Evolutionary conservation across 1,284 basidiomycete species (phyloP), one percentile per base, ranked within the genome.

Genomic region (Xerocomus cyaneibrunnescens): DNA sequence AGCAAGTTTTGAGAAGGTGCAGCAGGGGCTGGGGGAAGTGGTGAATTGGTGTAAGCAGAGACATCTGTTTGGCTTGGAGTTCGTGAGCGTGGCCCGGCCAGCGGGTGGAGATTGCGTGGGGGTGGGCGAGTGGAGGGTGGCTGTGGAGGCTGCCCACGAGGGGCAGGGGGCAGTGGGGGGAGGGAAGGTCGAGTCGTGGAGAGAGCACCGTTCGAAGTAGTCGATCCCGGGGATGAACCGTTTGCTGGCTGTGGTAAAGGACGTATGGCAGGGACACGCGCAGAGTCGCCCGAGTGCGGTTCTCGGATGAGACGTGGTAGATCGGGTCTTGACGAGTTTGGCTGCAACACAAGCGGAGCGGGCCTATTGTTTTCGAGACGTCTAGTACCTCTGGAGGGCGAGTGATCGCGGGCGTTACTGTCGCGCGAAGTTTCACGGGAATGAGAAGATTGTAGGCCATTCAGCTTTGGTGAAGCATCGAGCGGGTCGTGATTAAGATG

Each of bases 261-360:
- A 8, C 83, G 78, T 16, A 80, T 64, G 50, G 67, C 60, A 31
- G 69, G 58, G 47, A 62, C 53, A 4, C 64, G 63, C 10, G 81
- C 76, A 1, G 82, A 79, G 56, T 87, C 85, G 35, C 77, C 78
- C n/a, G 68, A 69, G 44, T 62, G 60, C 16, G 76, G 75, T 51
- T 86, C 85, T 46, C 84, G 79, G 31, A 86, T 77, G 52, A 89
- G 72, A 14, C 78, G 78, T 12, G 88, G 87, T 5, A 89, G 78
- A 63, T 86, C 83, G 7, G 73, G 67, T 39, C 79, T 72, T 5
- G 70, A 71, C 8, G 74, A 62, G 54, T 73, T 76, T 1, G 75
- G 72, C 17, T 75, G 74, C n/a, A 89, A 73, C 55, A 82, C 79
- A 12, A 89, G 72, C 0, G 87, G 87, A 0, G 87, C 81, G 9